Evolutionary conservation across 2,329 filamentous ascomycete genomes (phyloP).

Genomic region (Arthrobotrys megalospora): DNA sequence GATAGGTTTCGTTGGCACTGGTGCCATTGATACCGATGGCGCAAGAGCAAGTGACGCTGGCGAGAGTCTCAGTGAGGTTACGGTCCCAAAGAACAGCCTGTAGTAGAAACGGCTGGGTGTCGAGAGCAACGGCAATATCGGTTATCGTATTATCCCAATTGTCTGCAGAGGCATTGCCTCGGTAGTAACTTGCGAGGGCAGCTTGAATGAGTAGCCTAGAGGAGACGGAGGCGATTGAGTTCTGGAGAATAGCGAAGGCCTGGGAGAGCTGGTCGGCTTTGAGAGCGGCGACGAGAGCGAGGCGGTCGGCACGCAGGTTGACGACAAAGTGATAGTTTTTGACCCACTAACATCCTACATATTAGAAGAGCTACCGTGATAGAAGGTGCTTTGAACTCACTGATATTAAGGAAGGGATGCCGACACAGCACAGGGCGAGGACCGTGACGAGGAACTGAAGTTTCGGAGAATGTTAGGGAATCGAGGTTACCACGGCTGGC

Average conservation of each 20-base stretch:
- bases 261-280: slow-evolving; percentile 86
- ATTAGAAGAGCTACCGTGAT: neutral
- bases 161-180: slow-evolving; percentile 69
- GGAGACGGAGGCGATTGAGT: slow-evolving; percentile 79
- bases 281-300: slow-evolving; percentile 85
- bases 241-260: slow-evolving; percentile 83
- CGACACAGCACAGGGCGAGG: slow-evolving; percentile 80
- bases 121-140: slow-evolving; percentile 77
- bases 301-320: slow-evolving; percentile 73
- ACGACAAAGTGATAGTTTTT: slow-evolving; percentile 76
- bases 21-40: slow-evolving; percentile 53
- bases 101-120: slow-evolving; percentile 69
- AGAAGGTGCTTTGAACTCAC: slow-evolving; percentile 63
- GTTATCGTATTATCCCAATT: slow-evolving; percentile 73
- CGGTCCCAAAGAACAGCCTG: slow-evolving; percentile 61
- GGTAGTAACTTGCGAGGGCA: slow-evolving; percentile 70
- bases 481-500: neutral
- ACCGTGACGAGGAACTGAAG: slow-evolving; percentile 74
- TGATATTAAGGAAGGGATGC: slow-evolving; percentile 81
- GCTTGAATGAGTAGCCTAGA: slow-evolving; percentile 76
- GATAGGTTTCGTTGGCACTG: slow-evolving; percentile 14
- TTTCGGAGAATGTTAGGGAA: neutral
- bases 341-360: slow-evolving; percentile 71
- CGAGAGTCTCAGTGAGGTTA: slow-evolving; percentile 58
- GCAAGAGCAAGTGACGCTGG: slow-evolving; percentile 62